A percentile compares a stretch with the other conserved stretches of the same genome.
Evolutionary conservation across 257 asterid genomes (phyloP).

Genomic region (Coffea eugenioides): DNA sequence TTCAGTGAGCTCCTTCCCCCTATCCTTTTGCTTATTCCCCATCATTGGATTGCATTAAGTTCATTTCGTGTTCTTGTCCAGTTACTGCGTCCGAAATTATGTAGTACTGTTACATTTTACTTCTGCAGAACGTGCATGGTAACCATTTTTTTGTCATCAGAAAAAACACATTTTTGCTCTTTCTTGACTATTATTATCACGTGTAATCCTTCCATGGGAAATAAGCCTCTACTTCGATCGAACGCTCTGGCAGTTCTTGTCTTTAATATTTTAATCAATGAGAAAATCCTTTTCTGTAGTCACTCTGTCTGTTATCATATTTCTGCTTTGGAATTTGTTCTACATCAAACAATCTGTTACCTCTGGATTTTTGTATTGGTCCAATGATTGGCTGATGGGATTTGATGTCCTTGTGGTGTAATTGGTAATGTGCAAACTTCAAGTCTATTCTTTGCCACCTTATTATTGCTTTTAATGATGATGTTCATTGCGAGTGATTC

Average conservation of each 20-base stretch:
- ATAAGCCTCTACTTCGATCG: not conserved
- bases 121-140: too few species aligned
- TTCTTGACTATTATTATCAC: too few species aligned
- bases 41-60: not conserved
- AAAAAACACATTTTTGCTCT: not conserved
- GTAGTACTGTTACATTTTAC: too few species aligned
- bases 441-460: not conserved
- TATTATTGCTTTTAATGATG: not conserved
- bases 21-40: not conserved
- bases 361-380: not conserved
- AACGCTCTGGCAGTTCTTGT: not conserved
- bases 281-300: not conserved
- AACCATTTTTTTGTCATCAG: too few species aligned
- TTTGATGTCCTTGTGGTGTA: not conserved
- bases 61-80: not conserved
- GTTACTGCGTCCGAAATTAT: not conserved
- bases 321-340: not conserved
- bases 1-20: constrained; percentile 25
- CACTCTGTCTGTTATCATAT: not conserved
- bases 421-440: not conserved
- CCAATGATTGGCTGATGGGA: not conserved
- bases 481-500: not conserved
- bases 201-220: not conserved
- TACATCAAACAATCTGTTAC: not conserved
- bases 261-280: not conserved